Evolutionary conservation across 78 protist genomes (phyloP).

Genomic region (Speleostelium caveatum): DNA sequence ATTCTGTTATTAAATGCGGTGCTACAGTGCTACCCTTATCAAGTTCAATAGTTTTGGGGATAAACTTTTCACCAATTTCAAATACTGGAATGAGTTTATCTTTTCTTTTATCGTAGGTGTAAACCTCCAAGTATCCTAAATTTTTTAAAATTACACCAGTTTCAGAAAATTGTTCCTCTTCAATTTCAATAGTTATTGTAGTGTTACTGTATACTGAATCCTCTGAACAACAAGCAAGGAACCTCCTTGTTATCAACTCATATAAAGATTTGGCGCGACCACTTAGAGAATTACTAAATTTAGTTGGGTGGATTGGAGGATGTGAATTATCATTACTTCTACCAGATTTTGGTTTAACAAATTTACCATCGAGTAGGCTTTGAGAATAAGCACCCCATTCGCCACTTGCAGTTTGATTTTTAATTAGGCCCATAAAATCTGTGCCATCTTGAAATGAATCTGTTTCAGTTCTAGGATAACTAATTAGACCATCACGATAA

Average conservation of each 20-base stretch:
- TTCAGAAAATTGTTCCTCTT: conserved; percentile 86
- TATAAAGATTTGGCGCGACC: conserved; percentile 83
- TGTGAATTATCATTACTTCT: conserved; percentile 95
- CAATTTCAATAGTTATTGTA: conserved; percentile 79
- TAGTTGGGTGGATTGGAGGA: conserved; percentile 99
- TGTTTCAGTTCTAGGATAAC: conserved; percentile 99
- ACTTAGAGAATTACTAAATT: conserved; percentile 1
- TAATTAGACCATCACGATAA: conserved; percentile 92
- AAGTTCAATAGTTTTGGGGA: conserved; percentile 82
- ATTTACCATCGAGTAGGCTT: conserved; percentile 58
- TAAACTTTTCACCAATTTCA: conserved; percentile 82
- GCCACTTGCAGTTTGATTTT: conserved; percentile 34
- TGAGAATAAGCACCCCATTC: conserved; percentile 89
- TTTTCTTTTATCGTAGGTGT: conserved; percentile 93
- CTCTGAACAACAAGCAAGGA: conserved; percentile 96
- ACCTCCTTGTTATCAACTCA: conserved; percentile 95
- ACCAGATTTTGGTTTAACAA: conserved; percentile 92
- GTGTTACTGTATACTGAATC: conserved; percentile 96
- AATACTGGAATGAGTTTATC: conserved; percentile 88
- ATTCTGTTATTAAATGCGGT: conserved; percentile 95
- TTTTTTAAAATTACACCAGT: conserved; percentile 81
- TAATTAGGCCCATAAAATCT: conserved; percentile 83
- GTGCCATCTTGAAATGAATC: conserved; percentile 84
- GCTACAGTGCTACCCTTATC: conserved; percentile 91
- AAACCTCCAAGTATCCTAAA: conserved; percentile 91